A percentile compares a stretch with the other conserved stretches of the same genome.
phyloP scores from a whole-genome alignment of 1,284 basidiomycete species.

The Apiotrichum akiyoshidainum region DNA sequence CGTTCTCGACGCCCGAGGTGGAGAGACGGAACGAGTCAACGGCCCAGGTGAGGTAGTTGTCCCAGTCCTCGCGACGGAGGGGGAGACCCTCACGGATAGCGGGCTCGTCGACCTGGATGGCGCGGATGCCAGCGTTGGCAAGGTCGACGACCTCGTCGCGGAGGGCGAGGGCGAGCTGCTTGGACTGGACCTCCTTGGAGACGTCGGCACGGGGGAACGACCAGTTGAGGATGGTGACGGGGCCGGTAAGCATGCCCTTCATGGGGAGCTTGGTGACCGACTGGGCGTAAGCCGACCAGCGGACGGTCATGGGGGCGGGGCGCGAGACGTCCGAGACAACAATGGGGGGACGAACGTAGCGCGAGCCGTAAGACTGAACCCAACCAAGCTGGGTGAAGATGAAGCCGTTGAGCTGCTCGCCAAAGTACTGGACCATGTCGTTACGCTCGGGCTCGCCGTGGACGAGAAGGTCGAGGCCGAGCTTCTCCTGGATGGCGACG shows the following conservation, averaged over 20 bases:
- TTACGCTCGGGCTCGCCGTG: conserved; percentile 99
- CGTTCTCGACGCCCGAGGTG: conserved; percentile 87
- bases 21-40: conserved; percentile 96
- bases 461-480: conserved; percentile 94
- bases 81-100: conserved; percentile 99
- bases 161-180: conserved; percentile 96
- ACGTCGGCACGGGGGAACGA: conserved; percentile 99
- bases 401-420: conserved; percentile 92
- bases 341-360: conserved; percentile 98
- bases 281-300: conserved; percentile 97
- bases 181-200: conserved; percentile 92
- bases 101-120: conserved; percentile 98
- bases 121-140: conserved; percentile 93
- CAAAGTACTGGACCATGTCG: conserved; percentile 99
- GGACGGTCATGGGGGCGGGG: conserved; percentile 88
- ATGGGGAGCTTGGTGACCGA: conserved; percentile 89
- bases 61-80: conserved; percentile 91
- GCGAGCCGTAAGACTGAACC: conserved; percentile 87
- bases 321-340: conserved; percentile 98
- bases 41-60: conserved; percentile 91
- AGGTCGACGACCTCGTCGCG: conserved; percentile 98
- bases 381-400: conserved; percentile 85
- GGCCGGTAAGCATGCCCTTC: conserved; percentile 99
- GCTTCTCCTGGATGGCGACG: conserved; percentile 93
- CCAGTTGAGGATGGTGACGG: conserved; percentile 98